A percentile compares a stretch with the other conserved stretches of the same genome.
Conservation (phyloP, 345 rosid genomes). For the Nephelium lappaceum region DNA sequence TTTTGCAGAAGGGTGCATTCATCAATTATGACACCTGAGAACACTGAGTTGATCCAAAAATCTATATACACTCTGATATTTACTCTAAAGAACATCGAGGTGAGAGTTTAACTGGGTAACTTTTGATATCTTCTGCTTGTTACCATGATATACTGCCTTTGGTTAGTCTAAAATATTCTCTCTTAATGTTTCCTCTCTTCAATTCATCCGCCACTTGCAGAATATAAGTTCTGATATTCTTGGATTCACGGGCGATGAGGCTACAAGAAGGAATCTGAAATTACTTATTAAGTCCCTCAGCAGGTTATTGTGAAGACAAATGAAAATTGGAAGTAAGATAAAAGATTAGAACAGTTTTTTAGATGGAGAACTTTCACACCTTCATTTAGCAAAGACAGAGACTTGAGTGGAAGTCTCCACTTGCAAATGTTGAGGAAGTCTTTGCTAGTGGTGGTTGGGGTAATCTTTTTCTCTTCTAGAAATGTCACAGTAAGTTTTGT, state of each 20-base stretch:
- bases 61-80: slow-evolving; percentile 83
- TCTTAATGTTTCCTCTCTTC: slow-evolving; percentile 1
- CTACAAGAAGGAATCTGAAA: slow-evolving; percentile 83
- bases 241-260: slow-evolving; percentile 98
- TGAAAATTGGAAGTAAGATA: not conserved
- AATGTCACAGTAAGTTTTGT: slow-evolving; percentile 16
- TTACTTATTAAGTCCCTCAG: slow-evolving; percentile 94
- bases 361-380: not conserved
- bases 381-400: slow-evolving; percentile 9
- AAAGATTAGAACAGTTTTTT: not conserved
- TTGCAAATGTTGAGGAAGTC: slow-evolving; percentile 8
- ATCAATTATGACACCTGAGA: slow-evolving; percentile 91
- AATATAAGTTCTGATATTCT: slow-evolving; percentile 92
- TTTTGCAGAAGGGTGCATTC: slow-evolving; percentile 67
- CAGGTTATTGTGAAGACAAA: slow-evolving; percentile 65
- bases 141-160: not conserved
- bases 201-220: slow-evolving; percentile 42
- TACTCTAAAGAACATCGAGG: slow-evolving; percentile 96
- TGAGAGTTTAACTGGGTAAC: slow-evolving; percentile 26
- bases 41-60: slow-evolving; percentile 80
- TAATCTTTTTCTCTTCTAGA: slow-evolving; percentile 8
- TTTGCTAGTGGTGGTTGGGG: slow-evolving; percentile 18
- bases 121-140: not conserved
- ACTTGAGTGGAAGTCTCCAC: not conserved
- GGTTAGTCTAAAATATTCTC: not conserved